Conservation (phyloP, 768 basidiomycete genomes). For the Leccinum disarticulatum region DNA sequence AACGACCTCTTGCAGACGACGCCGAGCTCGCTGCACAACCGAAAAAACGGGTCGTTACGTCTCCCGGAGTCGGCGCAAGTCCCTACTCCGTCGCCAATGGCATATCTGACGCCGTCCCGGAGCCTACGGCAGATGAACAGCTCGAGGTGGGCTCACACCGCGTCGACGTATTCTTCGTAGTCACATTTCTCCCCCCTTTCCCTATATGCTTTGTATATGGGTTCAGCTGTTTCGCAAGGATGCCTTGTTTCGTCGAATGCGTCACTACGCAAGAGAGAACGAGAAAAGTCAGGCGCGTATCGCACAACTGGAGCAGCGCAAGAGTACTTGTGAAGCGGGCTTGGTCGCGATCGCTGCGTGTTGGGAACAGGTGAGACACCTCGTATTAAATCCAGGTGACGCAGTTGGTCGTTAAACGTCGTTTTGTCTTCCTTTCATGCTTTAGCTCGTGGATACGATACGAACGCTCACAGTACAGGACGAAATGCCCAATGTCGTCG, state of each 20-base stretch:
- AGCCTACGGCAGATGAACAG: conserved; percentile 52
- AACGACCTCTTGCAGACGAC: conserved; percentile 56
- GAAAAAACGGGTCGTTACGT: conserved; percentile 57
- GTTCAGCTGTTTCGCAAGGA: conserved; percentile 80
- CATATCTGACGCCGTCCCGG: conserved; percentile 33
- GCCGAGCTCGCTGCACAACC: conserved; percentile 41
- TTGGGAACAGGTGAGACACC: conserved; percentile 68
- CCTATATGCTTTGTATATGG: conserved; percentile 5
- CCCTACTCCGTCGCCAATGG: conserved; percentile 46
- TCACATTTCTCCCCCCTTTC: conserved; percentile 18
- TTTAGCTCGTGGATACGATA: conserved; percentile 66
- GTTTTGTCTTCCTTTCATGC: conserved; percentile 3
- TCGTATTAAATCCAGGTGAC: neutral
- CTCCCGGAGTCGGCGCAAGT: conserved; percentile 45
- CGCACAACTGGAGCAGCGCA: conserved; percentile 63
- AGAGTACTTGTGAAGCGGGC: conserved; percentile 66
- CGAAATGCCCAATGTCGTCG: conserved; percentile 42
- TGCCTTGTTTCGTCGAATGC: conserved; percentile 83
- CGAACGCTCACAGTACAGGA: conserved; percentile 56
- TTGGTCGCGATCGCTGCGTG: conserved; percentile 74
- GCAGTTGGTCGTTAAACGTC: neutral
- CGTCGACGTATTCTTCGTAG: conserved; percentile 22
- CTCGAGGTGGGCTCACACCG: conserved; percentile 56
- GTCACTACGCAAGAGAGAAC: conserved; percentile 74
- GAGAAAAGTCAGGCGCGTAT: conserved; percentile 62